Conservation (phyloP, 164 flowering plant species). For the Cinnamomum micranthum region DNA sequence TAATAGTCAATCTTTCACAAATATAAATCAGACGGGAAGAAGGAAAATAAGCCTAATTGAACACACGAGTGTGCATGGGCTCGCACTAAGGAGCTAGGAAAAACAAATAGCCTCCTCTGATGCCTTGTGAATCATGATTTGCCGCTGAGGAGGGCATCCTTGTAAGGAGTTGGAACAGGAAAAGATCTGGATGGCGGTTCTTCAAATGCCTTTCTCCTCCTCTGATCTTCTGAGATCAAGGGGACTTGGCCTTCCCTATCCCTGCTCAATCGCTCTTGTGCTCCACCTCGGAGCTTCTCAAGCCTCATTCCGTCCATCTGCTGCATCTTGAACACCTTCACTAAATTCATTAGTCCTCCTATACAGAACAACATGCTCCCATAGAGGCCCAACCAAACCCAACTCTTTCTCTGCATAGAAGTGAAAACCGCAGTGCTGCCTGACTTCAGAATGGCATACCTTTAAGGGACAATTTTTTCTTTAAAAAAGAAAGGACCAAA, state of each 20-base stretch:
- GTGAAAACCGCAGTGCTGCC: no score
- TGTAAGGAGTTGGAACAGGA: conserved; percentile 43
- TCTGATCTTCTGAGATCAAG: conserved; percentile 38
- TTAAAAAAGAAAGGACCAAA: no score
- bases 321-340: conserved; percentile 77
- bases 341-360: conserved; percentile 71
- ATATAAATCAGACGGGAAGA: no score
- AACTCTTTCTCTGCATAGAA: conserved; percentile 48
- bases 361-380: conserved; percentile 33
- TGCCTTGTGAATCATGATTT: background rate
- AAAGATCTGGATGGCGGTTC: conserved; percentile 7
- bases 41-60: no score
- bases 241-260: conserved; percentile 66
- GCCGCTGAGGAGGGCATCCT: conserved; percentile 35
- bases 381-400: conserved; percentile 55
- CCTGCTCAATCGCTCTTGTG: conserved; percentile 52
- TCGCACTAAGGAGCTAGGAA: no score
- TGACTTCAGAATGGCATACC: no score
- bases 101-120: no score
- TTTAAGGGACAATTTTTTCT: no score
- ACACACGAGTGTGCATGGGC: no score
- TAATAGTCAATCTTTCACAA: no score
- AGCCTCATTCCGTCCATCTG: conserved; percentile 55
- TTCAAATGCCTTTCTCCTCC: conserved; percentile 23
- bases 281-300: conserved; percentile 71